Conservation (phyloP, 192 early-diverging fungal species). For the Backusella mclennaniae region DNA sequence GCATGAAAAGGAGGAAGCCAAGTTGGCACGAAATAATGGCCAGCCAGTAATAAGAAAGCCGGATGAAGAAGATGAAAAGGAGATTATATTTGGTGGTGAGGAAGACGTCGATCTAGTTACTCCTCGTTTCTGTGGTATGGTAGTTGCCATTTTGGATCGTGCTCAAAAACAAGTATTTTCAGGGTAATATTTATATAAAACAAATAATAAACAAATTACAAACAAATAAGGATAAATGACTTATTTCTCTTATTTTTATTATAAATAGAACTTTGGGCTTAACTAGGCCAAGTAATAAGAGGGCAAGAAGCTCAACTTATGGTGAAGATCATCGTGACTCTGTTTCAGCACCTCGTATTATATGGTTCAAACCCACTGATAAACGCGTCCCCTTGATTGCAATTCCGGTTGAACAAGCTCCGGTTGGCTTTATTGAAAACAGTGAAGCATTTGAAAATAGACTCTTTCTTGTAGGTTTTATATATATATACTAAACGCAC, state of each 20-base stretch:
- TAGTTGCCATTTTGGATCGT: conserved; percentile 53
- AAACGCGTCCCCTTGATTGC: conserved; percentile 71
- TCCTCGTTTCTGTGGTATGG: conserved; percentile 50
- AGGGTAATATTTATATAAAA: conserved; percentile 32
- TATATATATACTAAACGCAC: not conserved
- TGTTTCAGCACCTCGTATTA: conserved; percentile 46
- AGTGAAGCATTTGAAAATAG: conserved; percentile 49
- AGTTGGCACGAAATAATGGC: conserved; percentile 43
- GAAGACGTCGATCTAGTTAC: conserved; percentile 42
- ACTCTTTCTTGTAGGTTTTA: conserved; percentile 48
- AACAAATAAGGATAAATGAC: not conserved
- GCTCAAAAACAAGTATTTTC: conserved; percentile 49
- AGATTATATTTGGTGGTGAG: conserved; percentile 34
- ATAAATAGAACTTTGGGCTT: conserved; percentile 12
- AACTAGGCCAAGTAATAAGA: conserved; percentile 29
- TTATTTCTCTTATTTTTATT: not conserved
- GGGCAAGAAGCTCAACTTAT: conserved; percentile 5
- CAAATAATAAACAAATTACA: not conserved
- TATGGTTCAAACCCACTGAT: conserved; percentile 84
- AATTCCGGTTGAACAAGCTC: conserved; percentile 65
- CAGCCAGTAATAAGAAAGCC: conserved; percentile 45
- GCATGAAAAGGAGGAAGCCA: conserved; percentile 47
- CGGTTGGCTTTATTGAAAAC: conserved; percentile 63
- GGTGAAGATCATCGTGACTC: conserved; percentile 39
- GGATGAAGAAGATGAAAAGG: conserved; percentile 48